These are phyloP conservation scores for Spirogloea muscicola DNA, from an alignment of 139 green algal species.

Conservation along the genomic window DNA sequence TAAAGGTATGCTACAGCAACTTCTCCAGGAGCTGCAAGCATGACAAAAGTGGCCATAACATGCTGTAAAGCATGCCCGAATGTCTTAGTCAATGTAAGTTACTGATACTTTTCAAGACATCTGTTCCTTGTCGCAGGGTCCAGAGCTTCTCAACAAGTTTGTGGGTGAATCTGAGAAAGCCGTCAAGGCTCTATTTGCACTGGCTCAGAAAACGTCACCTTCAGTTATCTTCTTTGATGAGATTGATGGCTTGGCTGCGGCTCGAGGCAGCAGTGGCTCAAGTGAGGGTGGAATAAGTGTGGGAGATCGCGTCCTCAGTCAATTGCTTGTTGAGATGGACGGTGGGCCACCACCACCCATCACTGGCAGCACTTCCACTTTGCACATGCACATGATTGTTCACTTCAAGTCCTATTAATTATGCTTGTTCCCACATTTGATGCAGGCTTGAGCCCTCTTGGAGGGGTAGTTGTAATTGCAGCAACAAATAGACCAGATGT, in stretches of 20 bases:
- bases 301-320: constrained; percentile 67
- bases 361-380: too few relatives aligned
- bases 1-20: too few relatives aligned
- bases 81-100: too few relatives aligned
- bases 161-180: constrained; percentile 72
- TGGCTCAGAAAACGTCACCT: constrained; percentile 53
- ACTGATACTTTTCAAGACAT: too few relatives aligned
- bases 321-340: constrained; percentile 91
- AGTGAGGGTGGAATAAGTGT: constrained; percentile 30
- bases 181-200: constrained; percentile 58
- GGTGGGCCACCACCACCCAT: constrained; percentile 49
- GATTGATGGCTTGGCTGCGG: constrained; percentile 51
- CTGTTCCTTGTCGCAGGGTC: constrained; percentile 49
- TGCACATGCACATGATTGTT: too few relatives aligned
- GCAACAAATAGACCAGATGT: constrained; percentile 72
- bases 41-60: too few relatives aligned
- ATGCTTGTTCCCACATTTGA: too few relatives aligned
- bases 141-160: constrained; percentile 53
- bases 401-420: too few relatives aligned
- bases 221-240: constrained; percentile 73
- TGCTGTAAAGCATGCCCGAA: too few relatives aligned
- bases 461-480: constrained; percentile 58
- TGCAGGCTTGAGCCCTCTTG: constrained; percentile 22
- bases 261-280: constrained; percentile 30
- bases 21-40: too few relatives aligned